Percentiles rank a stretch among this genome's conserved stretches.
Conservation (phyloP, 164 flowering plant genomes). For the Dillenia turbinata region DNA sequence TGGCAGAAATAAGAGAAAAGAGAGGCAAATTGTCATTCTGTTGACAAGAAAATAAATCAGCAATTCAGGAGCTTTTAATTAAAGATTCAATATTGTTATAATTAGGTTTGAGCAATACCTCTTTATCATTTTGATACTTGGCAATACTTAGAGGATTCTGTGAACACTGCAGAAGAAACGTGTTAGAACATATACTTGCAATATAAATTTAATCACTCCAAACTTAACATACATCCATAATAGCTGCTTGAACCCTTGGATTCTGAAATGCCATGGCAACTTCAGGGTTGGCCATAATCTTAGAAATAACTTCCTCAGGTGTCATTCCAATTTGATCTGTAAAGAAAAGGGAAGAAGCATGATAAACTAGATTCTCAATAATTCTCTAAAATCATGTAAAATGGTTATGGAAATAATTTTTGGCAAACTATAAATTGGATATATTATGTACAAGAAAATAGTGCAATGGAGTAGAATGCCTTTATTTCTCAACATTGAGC, state of each 20-base stretch:
- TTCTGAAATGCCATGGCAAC: constrained; percentile 96
- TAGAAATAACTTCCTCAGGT: constrained; percentile 90
- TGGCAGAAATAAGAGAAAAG: too few species aligned
- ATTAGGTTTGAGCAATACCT: constrained; percentile 41
- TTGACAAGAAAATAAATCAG: neutral
- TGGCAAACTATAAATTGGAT: too few species aligned
- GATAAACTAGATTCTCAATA: too few species aligned
- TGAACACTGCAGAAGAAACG: constrained; percentile 66
- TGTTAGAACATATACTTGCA: constrained; percentile 3
- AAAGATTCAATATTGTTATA: neutral
- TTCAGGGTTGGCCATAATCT: constrained; percentile 96
- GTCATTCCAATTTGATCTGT: constrained; percentile 94
- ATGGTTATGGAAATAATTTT: too few species aligned
- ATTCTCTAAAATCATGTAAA: too few species aligned
- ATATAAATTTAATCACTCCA: neutral
- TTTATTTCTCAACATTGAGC: too few species aligned
- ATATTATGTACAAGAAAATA: too few species aligned
- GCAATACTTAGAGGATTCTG: constrained; percentile 83
- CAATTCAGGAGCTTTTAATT: neutral
- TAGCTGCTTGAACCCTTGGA: constrained; percentile 95
- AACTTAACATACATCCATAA: constrained; percentile 77
- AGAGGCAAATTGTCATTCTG: too few species aligned
- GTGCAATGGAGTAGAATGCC: too few species aligned
- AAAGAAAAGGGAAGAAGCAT: neutral
- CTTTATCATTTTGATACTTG: constrained; percentile 94